These are phyloP conservation scores for Thraustochytrium striatum DNA, from an alignment of 352 stramenopile species.

Conservation along the genomic window DNA sequence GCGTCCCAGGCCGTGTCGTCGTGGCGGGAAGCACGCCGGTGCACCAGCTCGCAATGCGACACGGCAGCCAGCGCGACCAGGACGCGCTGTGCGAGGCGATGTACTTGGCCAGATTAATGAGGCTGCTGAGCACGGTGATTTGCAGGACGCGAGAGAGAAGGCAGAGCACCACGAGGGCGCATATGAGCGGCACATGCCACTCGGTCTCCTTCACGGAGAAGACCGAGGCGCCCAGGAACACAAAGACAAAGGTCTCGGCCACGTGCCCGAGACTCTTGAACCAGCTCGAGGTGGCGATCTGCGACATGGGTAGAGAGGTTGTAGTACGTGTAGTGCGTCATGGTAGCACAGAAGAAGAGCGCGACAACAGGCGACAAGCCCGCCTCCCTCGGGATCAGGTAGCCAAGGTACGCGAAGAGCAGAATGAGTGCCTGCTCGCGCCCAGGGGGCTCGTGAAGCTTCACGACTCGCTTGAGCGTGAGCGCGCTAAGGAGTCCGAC, in stretches of 20 bases:
- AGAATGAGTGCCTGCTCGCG: constrained; percentile 34
- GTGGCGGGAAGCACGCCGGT: too few relatives aligned
- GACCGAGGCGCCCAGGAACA: constrained; percentile 25
- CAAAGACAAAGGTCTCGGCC: constrained; percentile 44
- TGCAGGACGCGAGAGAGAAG: constrained; percentile 25
- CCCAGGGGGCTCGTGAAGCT: neutral
- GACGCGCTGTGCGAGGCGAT: neutral
- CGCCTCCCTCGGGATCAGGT: constrained; percentile 22
- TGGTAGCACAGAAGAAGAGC: constrained; percentile 33
- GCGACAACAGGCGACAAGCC: constrained; percentile 18
- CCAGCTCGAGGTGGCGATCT: constrained; percentile 36
- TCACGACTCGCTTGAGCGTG: constrained; percentile 2
- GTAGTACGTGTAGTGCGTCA: constrained; percentile 43
- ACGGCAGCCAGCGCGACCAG: neutral
- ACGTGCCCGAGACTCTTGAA: constrained; percentile 39
- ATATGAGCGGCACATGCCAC: neutral
- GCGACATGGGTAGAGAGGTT: constrained; percentile 37
- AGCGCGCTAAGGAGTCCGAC: constrained; percentile 18
- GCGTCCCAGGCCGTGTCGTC: too few relatives aligned
- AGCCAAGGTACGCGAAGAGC: constrained; percentile 33
- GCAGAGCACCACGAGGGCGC: constrained; percentile 20
- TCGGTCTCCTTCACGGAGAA: neutral
- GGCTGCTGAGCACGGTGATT: constrained; percentile 4
- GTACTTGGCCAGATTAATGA: constrained; percentile 21
- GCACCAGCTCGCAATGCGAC: neutral